Evolutionary conservation across 257 asterid genomes (phyloP).

Genomic region (Plectranthus barbatus): DNA sequence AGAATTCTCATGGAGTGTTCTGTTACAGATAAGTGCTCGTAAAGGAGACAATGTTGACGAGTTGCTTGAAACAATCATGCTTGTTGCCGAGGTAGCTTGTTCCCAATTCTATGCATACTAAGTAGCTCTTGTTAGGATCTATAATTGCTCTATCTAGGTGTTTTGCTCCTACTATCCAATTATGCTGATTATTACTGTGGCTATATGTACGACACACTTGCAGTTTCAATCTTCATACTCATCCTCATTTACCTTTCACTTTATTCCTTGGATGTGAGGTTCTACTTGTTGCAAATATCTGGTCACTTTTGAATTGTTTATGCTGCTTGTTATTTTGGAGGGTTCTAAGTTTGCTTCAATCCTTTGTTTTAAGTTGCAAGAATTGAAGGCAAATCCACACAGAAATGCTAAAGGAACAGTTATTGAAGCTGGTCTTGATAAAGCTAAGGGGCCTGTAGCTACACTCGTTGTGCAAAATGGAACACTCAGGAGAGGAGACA

Average conservation of each 20-base stretch:
- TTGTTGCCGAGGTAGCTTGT: conserved; percentile 80
- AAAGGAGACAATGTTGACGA: conserved; percentile 84
- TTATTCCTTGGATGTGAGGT: neutral
- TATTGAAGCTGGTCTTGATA: conserved; percentile 96
- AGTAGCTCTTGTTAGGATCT: neutral
- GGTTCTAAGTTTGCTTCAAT: conserved; percentile 17
- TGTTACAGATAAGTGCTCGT: conserved; percentile 82
- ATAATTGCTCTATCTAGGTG: neutral
- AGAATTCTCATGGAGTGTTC: conserved; percentile 12
- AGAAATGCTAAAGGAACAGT: conserved; percentile 91
- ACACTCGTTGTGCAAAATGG: conserved; percentile 96
- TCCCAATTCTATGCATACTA: neutral
- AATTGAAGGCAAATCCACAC: conserved; percentile 94
- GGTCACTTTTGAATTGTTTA: neutral
- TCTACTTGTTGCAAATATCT: neutral
- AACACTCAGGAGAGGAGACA: conserved; percentile 75
- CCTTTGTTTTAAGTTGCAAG: conserved; percentile 66
- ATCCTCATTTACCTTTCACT: neutral
- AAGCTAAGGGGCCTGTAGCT: conserved; percentile 90
- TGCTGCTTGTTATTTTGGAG: neutral
- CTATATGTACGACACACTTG: neutral
- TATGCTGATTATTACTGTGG: neutral
- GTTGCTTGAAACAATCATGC: conserved; percentile 83
- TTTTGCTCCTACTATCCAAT: neutral
- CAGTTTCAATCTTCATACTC: neutral